Conservation (phyloP, 2,329 filamentous ascomycete species). For the Hypoxylon sp. region DNA sequence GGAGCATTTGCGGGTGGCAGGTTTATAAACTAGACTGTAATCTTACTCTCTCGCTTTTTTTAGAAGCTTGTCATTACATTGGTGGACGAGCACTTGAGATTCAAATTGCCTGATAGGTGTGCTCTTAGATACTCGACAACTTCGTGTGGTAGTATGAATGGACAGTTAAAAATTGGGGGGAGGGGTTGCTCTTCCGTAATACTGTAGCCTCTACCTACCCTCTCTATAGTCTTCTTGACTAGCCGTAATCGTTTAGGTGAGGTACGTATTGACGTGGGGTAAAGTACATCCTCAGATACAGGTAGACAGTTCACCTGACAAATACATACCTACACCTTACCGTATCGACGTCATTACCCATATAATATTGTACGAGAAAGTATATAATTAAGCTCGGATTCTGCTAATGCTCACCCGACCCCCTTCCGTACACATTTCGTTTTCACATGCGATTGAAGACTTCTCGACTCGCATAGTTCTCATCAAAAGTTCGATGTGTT, state of each 20-base stretch:
- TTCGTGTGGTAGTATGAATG: slow-evolving; percentile 34
- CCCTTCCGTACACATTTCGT: not conserved
- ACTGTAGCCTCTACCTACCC: not conserved
- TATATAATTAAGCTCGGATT: not conserved
- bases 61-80: slow-evolving; percentile 27
- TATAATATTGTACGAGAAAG: not conserved
- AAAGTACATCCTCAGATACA: slow-evolving; percentile 1
- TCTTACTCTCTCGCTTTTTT: slow-evolving; percentile 19
- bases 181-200: slow-evolving; percentile 13
- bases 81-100: slow-evolving; percentile 19
- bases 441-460: slow-evolving; percentile 1
- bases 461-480: slow-evolving; percentile 3
- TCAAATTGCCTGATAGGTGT: slow-evolving; percentile 25
- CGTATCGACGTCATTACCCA: slow-evolving; percentile 3
- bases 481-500: not conserved
- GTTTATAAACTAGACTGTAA: slow-evolving; percentile 16
- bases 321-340: not conserved
- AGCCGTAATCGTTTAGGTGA: slow-evolving; percentile 8
- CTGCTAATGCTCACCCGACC: not conserved
- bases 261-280: slow-evolving; percentile 36
- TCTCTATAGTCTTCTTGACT: not conserved
- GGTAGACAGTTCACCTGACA: too few relatives aligned
- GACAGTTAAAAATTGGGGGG: slow-evolving; percentile 20
- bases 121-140: slow-evolving; percentile 26
- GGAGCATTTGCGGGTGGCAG: slow-evolving; percentile 25